phyloP scores from a whole-genome alignment of 139 green algal species.

The Asterochloris sp. region DNA sequence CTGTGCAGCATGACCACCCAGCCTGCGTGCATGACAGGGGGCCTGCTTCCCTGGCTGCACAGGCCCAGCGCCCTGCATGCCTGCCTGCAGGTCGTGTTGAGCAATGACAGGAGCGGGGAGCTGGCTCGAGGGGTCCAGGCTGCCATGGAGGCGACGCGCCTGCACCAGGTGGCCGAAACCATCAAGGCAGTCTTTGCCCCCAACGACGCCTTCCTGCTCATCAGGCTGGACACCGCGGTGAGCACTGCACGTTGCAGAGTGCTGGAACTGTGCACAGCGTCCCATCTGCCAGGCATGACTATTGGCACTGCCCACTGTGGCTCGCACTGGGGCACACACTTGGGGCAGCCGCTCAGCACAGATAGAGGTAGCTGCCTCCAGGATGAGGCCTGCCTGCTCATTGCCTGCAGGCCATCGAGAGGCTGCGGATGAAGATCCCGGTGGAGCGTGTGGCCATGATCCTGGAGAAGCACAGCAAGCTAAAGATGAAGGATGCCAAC shows the following conservation, averaged over 20 bases:
- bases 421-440: slow-evolving; percentile 75
- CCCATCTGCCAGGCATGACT: slow-evolving; percentile 23
- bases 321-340: no score
- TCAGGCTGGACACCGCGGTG: slow-evolving; percentile 52
- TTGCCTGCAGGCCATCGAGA: slow-evolving; percentile 41
- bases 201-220: slow-evolving; percentile 17
- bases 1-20: no score
- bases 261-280: not conserved
- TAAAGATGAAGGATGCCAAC: slow-evolving; percentile 77
- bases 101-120: slow-evolving; percentile 56
- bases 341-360: no score
- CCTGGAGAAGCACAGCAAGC: slow-evolving; percentile 31
- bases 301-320: no score
- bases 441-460: slow-evolving; percentile 31
- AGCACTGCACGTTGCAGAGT: slow-evolving; percentile 1
- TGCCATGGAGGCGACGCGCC: slow-evolving; percentile 82
- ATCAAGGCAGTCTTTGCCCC: slow-evolving; percentile 43
- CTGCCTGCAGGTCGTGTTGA: slow-evolving; percentile 57
- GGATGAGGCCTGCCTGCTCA: no score
- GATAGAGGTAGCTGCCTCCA: no score
- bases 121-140: slow-evolving; percentile 88
- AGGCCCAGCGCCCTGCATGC: no score
- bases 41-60: no score
- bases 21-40: no score
- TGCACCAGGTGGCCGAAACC: slow-evolving; percentile 71